A percentile compares a stretch with the other conserved stretches of the same genome.
These are phyloP conservation scores for Linum usitatissimum DNA, from an alignment of 345 rosid species.

Conservation along the genomic window DNA sequence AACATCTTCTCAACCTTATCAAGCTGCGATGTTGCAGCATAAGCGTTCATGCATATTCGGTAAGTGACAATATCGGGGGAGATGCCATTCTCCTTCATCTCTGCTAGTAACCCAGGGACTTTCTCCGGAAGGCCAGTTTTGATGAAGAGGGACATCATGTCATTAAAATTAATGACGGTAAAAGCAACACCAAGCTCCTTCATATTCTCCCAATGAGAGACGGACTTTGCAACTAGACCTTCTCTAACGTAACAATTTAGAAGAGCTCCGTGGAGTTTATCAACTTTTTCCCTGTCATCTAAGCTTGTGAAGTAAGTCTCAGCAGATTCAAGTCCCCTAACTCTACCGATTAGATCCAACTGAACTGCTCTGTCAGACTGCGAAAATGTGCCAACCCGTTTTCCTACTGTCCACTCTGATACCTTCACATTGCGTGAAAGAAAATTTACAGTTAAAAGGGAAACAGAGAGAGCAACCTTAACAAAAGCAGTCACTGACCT, in stretches of 20 bases:
- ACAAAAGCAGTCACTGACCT: conserved; percentile 16
- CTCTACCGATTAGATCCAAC: conserved; percentile 37
- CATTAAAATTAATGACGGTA: conserved; percentile 24
- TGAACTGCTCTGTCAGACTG: conserved; percentile 26
- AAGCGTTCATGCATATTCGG: conserved; percentile 31
- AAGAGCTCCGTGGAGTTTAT: conserved; percentile 36
- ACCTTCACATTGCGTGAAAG: conserved; percentile 18
- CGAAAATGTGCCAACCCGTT: conserved; percentile 12
- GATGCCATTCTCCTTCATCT: conserved; percentile 33
- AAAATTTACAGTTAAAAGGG: not conserved
- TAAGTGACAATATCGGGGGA: conserved; percentile 34
- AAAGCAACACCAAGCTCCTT: conserved; percentile 26
- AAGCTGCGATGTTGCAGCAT: conserved; percentile 25
- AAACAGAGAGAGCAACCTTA: not conserved
- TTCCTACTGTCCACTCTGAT: conserved; percentile 30
- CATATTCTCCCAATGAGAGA: conserved; percentile 31
- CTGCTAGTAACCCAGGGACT: conserved; percentile 24
- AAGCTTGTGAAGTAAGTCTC: conserved; percentile 29
- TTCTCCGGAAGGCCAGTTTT: conserved; percentile 25
- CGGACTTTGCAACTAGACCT: conserved; percentile 32
- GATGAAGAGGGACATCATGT: conserved; percentile 30
- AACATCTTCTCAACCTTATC: conserved; percentile 27
- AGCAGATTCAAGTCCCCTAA: conserved; percentile 29
- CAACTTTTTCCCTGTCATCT: conserved; percentile 20
- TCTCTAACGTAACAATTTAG: conserved; percentile 33